Evolutionary conservation across 768 basidiomycete species (phyloP).

Genomic region (Rhizopogon vulgaris): DNA sequence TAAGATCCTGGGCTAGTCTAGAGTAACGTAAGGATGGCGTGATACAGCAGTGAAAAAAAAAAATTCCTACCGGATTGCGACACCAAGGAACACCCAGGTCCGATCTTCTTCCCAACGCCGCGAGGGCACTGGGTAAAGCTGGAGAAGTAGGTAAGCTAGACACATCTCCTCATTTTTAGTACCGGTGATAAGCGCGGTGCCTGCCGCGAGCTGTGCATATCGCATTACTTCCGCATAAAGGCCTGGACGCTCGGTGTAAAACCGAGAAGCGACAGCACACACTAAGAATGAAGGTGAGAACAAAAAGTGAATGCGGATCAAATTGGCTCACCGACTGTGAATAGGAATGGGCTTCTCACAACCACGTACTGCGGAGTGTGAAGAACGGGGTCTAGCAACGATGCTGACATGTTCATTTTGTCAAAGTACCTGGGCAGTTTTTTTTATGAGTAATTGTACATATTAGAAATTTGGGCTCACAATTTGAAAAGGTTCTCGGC

Average conservation of each 20-base stretch:
- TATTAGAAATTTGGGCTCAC: conserved; percentile 29
- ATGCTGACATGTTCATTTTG: conserved; percentile 73
- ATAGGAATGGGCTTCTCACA: conserved; percentile 83
- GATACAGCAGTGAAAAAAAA: not conserved
- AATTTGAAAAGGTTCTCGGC: conserved; percentile 71
- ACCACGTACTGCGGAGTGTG: conserved; percentile 81
- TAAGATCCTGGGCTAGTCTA: conserved; percentile 85
- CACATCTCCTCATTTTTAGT: conserved; percentile 80
- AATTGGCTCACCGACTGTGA: conserved; percentile 75
- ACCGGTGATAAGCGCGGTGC: conserved; percentile 68
- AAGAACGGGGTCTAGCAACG: conserved; percentile 72
- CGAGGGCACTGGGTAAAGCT: conserved; percentile 70
- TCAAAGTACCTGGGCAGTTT: conserved; percentile 55
- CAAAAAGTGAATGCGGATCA: not conserved
- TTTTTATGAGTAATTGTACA: conserved; percentile 1
- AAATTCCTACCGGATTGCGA: conserved; percentile 69
- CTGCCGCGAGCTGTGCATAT: conserved; percentile 71
- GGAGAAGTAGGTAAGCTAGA: conserved; percentile 75
- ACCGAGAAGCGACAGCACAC: conserved; percentile 83
- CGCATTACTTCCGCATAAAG: conserved; percentile 70
- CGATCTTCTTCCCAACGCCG: conserved; percentile 86
- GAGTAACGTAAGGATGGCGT: conserved; percentile 2
- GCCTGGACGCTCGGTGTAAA: conserved; percentile 62
- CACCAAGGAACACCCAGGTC: conserved; percentile 83
- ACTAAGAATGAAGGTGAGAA: conserved; percentile 38